Conservation (phyloP, 805 yeast species). For the Phaffomyces thermotolerans region DNA sequence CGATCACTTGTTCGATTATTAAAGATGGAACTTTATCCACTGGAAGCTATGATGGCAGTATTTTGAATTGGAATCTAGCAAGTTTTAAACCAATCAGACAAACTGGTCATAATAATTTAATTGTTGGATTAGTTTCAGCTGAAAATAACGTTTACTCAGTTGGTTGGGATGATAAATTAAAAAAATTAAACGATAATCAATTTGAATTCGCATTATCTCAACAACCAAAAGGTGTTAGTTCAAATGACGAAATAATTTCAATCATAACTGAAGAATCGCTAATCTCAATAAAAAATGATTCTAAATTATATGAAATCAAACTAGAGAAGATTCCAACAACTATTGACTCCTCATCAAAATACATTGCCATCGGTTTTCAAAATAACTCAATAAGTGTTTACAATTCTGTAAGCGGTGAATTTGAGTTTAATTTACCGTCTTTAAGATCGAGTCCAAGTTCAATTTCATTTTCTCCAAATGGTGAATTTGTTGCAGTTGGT, state of each 20-base stretch:
- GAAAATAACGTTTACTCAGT: conserved; percentile 39
- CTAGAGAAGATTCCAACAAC: conserved; percentile 38
- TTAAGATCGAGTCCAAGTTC: conserved; percentile 57
- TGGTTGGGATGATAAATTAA: conserved; percentile 86
- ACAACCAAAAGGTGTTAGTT: conserved; percentile 46
- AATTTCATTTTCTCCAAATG: conserved; percentile 65
- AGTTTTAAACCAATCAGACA: conserved; percentile 31
- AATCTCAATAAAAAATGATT: conserved; percentile 27
- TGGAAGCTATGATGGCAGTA: conserved; percentile 79
- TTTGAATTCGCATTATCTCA: conserved; percentile 28
- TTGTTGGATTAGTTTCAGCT: conserved; percentile 42
- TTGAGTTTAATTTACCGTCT: conserved; percentile 30
- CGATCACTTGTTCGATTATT: conserved; percentile 55
- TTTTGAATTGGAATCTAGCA: conserved; percentile 49
- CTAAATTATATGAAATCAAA: conserved; percentile 21
- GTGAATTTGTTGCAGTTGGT: conserved; percentile 69
- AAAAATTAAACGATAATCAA: conserved; percentile 26
- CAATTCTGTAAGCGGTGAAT: conserved; percentile 22
- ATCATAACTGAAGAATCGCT: conserved; percentile 32
- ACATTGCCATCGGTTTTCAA: conserved; percentile 43
- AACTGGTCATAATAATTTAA: conserved; percentile 55
- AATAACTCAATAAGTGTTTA: conserved; percentile 35
- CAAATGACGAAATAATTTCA: conserved; percentile 30
- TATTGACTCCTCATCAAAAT: conserved; percentile 32
- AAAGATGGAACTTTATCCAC: conserved; percentile 33